A percentile compares a stretch with the other conserved stretches of the same genome.
These are phyloP conservation scores for Arthrobotrys conoides DNA, from an alignment of 2,329 filamentous ascomycete species.

Conservation along the genomic window DNA sequence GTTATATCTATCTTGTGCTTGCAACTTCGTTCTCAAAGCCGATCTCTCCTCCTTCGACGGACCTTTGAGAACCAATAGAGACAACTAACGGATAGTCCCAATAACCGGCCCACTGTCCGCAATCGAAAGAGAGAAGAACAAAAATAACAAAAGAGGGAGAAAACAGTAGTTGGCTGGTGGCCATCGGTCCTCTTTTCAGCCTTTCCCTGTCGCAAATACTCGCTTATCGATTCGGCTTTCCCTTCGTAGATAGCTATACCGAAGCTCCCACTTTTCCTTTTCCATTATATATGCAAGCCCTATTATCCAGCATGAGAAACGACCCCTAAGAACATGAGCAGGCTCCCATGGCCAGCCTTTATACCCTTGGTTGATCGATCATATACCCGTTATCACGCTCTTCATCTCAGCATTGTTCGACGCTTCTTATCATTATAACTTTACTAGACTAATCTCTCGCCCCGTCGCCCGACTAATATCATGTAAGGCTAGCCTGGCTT, in stretches of 20 bases:
- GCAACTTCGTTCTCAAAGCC: conserved; percentile 20
- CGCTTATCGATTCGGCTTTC: conserved; percentile 61
- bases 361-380: conserved; percentile 54
- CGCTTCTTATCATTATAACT: conserved; percentile 24
- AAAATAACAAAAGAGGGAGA: background rate
- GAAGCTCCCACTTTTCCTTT: conserved; percentile 58
- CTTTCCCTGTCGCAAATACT: conserved; percentile 60
- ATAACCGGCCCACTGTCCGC: conserved; percentile 18
- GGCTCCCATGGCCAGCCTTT: conserved; percentile 56
- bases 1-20: conserved; percentile 42
- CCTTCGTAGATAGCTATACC: conserved; percentile 60
- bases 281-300: conserved; percentile 52
- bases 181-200: conserved; percentile 50
- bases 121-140: conserved; percentile 14
- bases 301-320: conserved; percentile 56
- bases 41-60: conserved; percentile 22
- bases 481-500: conserved; percentile 43
- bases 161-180: conserved; percentile 33
- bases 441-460: conserved; percentile 32
- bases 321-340: conserved; percentile 60
- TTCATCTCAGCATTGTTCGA: conserved; percentile 24
- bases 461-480: conserved; percentile 34
- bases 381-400: conserved; percentile 51
- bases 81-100: background rate
- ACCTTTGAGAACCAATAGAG: conserved; percentile 14